Evolutionary conservation across 257 asterid genomes (phyloP).

Genomic region (Capsicum rhomboideum): DNA sequence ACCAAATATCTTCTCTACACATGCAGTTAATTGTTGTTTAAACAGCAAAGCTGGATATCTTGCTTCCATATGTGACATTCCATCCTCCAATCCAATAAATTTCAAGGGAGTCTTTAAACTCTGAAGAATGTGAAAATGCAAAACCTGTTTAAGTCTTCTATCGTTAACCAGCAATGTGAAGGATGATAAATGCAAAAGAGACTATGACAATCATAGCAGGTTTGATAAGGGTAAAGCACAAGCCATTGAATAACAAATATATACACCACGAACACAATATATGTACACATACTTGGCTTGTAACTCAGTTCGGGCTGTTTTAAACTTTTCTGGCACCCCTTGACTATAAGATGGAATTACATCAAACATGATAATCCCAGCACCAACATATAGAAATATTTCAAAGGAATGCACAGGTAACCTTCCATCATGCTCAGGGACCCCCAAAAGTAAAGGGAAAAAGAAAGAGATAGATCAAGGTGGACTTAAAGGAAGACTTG

Average conservation of each 20-base stretch:
- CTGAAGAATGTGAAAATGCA: slow-evolving; percentile 27
- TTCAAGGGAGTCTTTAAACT: slow-evolving; percentile 61
- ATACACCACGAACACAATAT: neutral
- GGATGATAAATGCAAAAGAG: neutral
- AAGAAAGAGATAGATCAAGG: neutral
- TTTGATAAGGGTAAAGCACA: neutral
- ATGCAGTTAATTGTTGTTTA: slow-evolving; percentile 93
- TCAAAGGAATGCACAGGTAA: neutral
- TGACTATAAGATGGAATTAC: neutral
- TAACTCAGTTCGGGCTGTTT: neutral
- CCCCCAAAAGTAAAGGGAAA: neutral
- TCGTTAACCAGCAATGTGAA: neutral
- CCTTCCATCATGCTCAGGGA: neutral
- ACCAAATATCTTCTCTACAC: slow-evolving; percentile 95
- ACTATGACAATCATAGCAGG: neutral
- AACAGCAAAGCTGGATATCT: slow-evolving; percentile 84
- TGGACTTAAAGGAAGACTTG: neutral
- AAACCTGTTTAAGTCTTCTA: neutral
- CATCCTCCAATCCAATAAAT: slow-evolving; percentile 68
- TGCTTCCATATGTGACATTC: slow-evolving; percentile 82
- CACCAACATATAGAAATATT: neutral
- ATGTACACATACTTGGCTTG: neutral
- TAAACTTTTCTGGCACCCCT: neutral
- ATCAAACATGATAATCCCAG: neutral
- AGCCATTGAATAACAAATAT: neutral